phyloP scores from a whole-genome alignment of 768 basidiomycete species.

The Leccinum fibrillosum region DNA sequence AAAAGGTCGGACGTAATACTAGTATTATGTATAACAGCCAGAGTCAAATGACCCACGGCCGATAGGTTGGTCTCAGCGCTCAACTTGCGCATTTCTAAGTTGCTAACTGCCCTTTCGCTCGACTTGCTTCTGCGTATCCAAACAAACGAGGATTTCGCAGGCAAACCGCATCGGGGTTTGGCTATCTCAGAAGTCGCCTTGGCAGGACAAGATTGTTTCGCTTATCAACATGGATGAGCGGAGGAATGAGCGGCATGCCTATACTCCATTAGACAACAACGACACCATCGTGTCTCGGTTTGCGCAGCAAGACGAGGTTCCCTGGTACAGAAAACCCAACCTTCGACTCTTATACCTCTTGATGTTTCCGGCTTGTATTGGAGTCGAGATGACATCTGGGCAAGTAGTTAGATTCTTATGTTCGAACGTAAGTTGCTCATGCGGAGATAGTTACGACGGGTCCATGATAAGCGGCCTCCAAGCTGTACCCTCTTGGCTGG shows the following conservation, averaged over 20 bases:
- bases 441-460: not conserved
- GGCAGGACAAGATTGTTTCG: not conserved
- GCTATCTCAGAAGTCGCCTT: not conserved
- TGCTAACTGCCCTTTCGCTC: not conserved
- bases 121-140: not conserved
- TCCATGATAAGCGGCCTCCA: not conserved
- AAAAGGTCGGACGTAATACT: no score
- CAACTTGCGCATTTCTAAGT: not conserved
- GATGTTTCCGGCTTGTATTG: not conserved
- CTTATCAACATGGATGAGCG: not conserved
- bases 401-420: not conserved
- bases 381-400: not conserved
- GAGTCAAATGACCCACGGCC: not conserved
- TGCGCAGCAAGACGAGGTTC: not conserved
- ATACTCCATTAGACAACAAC: not conserved
- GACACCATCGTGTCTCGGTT: not conserved
- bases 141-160: not conserved
- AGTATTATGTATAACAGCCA: no score
- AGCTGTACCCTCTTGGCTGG: not conserved
- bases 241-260: not conserved
- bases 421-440: constrained; percentile 18
- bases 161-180: not conserved
- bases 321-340: constrained; percentile 58
- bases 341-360: not conserved
- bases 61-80: no score